Conservation (phyloP, 1,284 basidiomycete species). For the Puccinia polysora region DNA sequence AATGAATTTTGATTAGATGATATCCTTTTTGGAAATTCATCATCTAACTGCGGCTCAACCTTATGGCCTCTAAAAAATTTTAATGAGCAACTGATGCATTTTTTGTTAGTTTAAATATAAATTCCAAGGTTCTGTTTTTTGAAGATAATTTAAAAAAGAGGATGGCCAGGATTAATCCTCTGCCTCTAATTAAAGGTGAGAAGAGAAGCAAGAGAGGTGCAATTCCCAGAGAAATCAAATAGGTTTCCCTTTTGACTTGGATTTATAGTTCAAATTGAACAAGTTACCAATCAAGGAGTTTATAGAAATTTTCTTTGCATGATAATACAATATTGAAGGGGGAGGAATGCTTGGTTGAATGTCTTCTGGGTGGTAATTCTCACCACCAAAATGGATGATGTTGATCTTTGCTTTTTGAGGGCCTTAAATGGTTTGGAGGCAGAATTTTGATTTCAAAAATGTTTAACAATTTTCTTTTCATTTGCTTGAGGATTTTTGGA, state of each 20-base stretch:
- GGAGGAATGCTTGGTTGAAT: too few species aligned
- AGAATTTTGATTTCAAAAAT: too few species aligned
- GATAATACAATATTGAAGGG: too few species aligned
- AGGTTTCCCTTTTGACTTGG: conserved; percentile 9
- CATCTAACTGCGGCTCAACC: background rate
- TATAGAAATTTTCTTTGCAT: conserved; percentile 1
- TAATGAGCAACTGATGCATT: conserved; percentile 34
- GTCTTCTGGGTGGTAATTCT: too few species aligned
- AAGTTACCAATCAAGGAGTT: background rate
- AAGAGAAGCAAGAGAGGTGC: background rate
- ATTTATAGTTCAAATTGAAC: conserved; percentile 22
- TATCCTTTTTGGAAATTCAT: background rate
- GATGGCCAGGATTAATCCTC: background rate
- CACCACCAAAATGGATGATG: too few species aligned
- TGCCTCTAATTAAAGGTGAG: background rate
- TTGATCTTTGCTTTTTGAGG: too few species aligned
- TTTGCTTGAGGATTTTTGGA: too few species aligned
- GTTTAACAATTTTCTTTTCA: too few species aligned
- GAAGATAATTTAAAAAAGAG: background rate
- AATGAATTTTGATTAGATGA: background rate
- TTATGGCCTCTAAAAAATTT: conserved; percentile 19
- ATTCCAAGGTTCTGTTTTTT: background rate
- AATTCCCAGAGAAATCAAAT: conserved; percentile 11
- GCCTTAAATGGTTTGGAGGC: too few species aligned
- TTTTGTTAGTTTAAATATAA: too few species aligned